These are phyloP conservation scores for Colletotrichum shisoi DNA, from an alignment of 2,329 filamentous ascomycete species.

Conservation along the genomic window DNA sequence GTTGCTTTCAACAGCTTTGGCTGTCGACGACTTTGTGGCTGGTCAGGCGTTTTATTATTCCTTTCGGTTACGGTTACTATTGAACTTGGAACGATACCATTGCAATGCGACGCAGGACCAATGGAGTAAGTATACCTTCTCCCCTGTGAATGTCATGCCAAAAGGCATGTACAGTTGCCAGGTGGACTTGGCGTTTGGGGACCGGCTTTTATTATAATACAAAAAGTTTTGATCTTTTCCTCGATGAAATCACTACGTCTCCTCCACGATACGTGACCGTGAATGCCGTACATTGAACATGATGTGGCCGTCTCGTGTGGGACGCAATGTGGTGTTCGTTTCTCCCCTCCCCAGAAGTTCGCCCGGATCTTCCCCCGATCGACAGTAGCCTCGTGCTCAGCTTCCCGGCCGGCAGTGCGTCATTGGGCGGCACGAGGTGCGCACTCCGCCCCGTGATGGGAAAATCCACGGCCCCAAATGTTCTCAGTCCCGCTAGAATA, in stretches of 20 bases:
- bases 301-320: not conserved
- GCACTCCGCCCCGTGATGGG: conserved; percentile 31
- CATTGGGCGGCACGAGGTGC: conserved; percentile 35
- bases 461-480: not conserved
- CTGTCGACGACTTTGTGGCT: conserved; percentile 24
- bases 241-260: not conserved
- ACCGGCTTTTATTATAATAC: conserved; percentile 28
- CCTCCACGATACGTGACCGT: conserved; percentile 3
- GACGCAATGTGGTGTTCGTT: not conserved
- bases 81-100: conserved; percentile 36
- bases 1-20: conserved; percentile 32
- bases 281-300: not conserved
- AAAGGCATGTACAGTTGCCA: conserved; percentile 18
- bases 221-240: conserved; percentile 35
- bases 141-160: conserved; percentile 35
- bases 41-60: conserved; percentile 37
- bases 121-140: conserved; percentile 41
- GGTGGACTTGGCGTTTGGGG: conserved; percentile 34
- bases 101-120: conserved; percentile 32
- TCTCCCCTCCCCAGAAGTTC: not conserved
- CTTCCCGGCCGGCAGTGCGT: conserved; percentile 16
- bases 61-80: conserved; percentile 35
- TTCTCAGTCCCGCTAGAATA: conserved; percentile 13
- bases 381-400: conserved; percentile 52
- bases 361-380: conserved; percentile 36